phyloP scores from a whole-genome alignment of 768 basidiomycete genomes.

The Suillus discolor region DNA sequence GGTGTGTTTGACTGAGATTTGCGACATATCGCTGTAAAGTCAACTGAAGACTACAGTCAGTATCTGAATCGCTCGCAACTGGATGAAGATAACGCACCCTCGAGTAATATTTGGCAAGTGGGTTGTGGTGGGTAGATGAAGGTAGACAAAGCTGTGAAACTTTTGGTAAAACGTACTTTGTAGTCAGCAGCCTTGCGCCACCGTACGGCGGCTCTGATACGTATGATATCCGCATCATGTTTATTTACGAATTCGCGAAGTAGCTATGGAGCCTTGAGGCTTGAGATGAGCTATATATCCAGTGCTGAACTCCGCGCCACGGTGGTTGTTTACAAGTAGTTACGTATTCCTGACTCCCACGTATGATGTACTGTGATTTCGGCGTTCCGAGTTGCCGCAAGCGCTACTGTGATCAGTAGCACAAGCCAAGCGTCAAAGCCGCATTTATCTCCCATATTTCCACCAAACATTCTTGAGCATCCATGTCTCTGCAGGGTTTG shows the following conservation, averaged over 20 bases:
- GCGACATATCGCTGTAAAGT: neutral
- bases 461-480: neutral
- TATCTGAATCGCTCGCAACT: neutral
- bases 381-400: conserved; percentile 1
- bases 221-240: neutral
- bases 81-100: neutral
- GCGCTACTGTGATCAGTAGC: conserved; percentile 1
- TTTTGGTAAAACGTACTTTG: neutral
- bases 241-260: conserved; percentile 1
- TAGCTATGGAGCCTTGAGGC: neutral
- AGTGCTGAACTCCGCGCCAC: neutral
- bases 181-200: neutral
- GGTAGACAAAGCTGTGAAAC: neutral
- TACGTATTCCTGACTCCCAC: neutral
- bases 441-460: neutral
- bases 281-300: neutral
- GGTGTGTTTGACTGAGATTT: neutral
- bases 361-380: neutral
- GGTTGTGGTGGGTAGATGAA: neutral
- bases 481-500: conserved; percentile 77
- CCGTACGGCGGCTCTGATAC: neutral
- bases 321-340: neutral
- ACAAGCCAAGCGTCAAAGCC: neutral
- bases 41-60: neutral
- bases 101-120: neutral